Evolutionary conservation across 352 stramenopile genomes (phyloP).

Genomic region (Globisporangium carolinianum): DNA sequence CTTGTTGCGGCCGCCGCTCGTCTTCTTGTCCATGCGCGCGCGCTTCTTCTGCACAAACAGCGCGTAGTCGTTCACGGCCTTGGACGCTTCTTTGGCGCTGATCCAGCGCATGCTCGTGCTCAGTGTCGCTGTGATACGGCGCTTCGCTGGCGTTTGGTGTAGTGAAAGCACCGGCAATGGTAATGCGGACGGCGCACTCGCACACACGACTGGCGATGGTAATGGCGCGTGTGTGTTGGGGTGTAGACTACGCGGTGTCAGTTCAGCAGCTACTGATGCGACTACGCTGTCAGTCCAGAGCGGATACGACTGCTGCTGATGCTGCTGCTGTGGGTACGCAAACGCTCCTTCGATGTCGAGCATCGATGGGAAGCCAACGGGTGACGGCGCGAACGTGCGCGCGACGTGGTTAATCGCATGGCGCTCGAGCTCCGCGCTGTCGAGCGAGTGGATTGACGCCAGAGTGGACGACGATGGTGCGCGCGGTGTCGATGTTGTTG

Average conservation of each 20-base stretch:
- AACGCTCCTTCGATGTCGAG: neutral
- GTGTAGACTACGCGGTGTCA: too few species aligned
- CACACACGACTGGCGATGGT: neutral
- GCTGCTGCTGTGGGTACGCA: neutral
- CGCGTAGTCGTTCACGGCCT: slow-evolving; percentile 70
- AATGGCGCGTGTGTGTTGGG: neutral
- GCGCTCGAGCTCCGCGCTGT: slow-evolving; percentile 7
- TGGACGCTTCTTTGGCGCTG: slow-evolving; percentile 73
- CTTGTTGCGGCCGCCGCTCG: slow-evolving; percentile 79
- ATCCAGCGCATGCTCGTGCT: slow-evolving; percentile 69
- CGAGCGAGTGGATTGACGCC: neutral
- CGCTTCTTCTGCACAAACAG: slow-evolving; percentile 76
- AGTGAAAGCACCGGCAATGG: slow-evolving; percentile 1
- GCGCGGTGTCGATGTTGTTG: neutral
- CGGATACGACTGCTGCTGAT: neutral
- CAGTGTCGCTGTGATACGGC: slow-evolving; percentile 1
- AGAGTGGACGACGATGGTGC: neutral
- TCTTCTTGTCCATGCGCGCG: slow-evolving; percentile 73
- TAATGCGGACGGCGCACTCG: neutral
- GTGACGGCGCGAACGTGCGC: neutral
- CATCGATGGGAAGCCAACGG: neutral
- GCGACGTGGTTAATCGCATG: slow-evolving; percentile 6
- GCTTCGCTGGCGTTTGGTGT: slow-evolving; percentile 1
- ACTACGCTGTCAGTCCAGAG: neutral
- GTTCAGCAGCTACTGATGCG: neutral